Evolutionary conservation across 2,329 filamentous ascomycete species (phyloP), one percentile per base, ranked within the genome.

Genomic region (Apiospora sp.): DNA sequence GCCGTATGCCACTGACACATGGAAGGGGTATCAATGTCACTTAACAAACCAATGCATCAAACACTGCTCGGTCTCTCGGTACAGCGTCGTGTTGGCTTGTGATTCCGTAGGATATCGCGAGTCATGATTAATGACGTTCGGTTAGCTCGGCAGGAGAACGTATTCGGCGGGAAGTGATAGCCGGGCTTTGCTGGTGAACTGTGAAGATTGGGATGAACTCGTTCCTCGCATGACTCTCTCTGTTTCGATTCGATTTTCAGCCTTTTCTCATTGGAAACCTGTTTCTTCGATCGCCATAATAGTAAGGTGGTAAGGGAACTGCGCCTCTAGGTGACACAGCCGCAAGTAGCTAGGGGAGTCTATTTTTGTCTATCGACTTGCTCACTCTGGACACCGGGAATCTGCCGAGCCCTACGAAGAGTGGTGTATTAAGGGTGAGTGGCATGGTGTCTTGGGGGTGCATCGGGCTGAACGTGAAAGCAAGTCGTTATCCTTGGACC

Each of bases 171-270:
- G 6, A 58, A 19, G 22, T 8, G 22, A 3, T 34, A 5, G 19
- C 27, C 14, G 30, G 51, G 51, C 27, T 58, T 22, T 58, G 51
- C 27, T 16, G 27, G 51, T 34, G 51, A 27, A 27, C 0, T 27
- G n/a, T 24, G n/a, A n/a, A 51, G 10, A 51, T n/a, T 64, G 58
- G 58, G 58, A 41, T 64, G 58, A 64, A 64, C 34, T 64, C 4
- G 10, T 13, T 24, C 3, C 10, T 34, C 19, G 58, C 58, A 64
- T 64, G 58, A 64, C 30, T 64, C 54, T 64, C 54, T 58, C 34
- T 41, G 58, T 41, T 41, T 64, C 16, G 19, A 64, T 64, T 64
- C 34, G 6, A 22, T 64, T n/a, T 37, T 19, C 1, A 7, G 19
- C 8, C 30, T 13, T 64, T 41, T 22, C 3, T n/a, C 30, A 1